Percentiles rank a stretch among this genome's conserved stretches.
Conservation (phyloP, 495 filamentous ascomycete species). For the Aspergillus affinis region DNA sequence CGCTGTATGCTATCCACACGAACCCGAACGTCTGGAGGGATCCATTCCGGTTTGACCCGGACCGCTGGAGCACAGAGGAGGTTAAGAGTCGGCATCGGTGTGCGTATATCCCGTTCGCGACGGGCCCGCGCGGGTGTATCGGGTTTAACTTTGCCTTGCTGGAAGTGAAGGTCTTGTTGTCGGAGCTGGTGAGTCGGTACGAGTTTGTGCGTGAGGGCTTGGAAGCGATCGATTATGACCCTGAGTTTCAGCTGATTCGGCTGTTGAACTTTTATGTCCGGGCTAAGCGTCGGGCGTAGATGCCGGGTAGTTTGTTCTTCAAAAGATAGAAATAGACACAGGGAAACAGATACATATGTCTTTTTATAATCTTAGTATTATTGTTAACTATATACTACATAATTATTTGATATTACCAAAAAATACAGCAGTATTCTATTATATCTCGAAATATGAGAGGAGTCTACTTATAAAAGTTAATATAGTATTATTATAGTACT, state of each 20-base stretch:
- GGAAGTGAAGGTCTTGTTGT: constrained; percentile 54
- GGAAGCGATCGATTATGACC: constrained; percentile 54
- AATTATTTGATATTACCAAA: no score
- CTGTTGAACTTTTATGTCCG: constrained; percentile 54
- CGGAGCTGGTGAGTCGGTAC: constrained; percentile 53
- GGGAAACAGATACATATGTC: no score
- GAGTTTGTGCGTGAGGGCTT: constrained; percentile 42
- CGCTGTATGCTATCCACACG: constrained; percentile 50
- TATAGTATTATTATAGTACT: no score
- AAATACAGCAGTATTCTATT: no score
- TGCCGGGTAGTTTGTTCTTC: constrained; percentile 2
- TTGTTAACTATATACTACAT: no score
- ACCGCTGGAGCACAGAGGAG: constrained; percentile 51
- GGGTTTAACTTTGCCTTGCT: constrained; percentile 59
- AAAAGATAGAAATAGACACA: not conserved
- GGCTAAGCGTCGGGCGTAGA: constrained; percentile 41
- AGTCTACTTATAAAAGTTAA: no score
- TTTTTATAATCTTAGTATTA: no score
- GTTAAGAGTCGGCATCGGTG: constrained; percentile 41
- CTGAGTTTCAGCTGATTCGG: constrained; percentile 52
- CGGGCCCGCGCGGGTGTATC: constrained; percentile 51
- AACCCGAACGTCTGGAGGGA: constrained; percentile 52
- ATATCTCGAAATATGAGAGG: no score
- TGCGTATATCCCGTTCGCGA: constrained; percentile 53
- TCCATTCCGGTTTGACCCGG: constrained; percentile 53